Evolutionary conservation across 2,329 filamentous ascomycete species (phyloP).

Genomic region (Amesomyces nigricolor): DNA sequence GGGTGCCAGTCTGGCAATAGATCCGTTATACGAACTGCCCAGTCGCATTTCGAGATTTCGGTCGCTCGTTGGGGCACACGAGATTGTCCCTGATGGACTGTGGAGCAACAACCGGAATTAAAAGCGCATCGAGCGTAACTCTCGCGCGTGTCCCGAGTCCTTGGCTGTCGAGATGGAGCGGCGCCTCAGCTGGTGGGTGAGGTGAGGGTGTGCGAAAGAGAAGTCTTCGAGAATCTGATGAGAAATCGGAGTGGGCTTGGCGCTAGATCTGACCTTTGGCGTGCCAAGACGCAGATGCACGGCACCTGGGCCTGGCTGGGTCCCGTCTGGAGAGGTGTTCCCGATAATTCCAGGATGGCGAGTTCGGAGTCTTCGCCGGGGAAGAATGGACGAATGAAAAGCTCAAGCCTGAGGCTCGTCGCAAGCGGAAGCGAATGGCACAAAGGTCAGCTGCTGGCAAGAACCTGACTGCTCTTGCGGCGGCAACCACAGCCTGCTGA

Average conservation of each 20-base stretch:
- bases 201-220: neutral
- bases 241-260: neutral
- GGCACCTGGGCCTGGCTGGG: neutral
- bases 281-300: neutral
- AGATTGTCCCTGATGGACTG: neutral
- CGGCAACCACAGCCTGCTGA: constrained; percentile 8
- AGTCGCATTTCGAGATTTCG: constrained; percentile 13
- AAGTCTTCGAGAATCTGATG: neutral
- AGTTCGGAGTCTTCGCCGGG: neutral
- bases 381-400: too few relatives aligned
- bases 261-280: neutral
- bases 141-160: neutral
- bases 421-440: neutral
- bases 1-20: neutral
- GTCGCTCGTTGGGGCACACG: constrained; percentile 3
- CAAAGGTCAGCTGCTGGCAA: neutral
- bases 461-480: neutral
- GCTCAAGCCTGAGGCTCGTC: neutral
- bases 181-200: neutral
- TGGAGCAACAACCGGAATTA: neutral
- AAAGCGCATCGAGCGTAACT: neutral
- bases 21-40: constrained; percentile 19
- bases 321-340: neutral
- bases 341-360: neutral
- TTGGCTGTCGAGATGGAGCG: neutral